Conservation (phyloP, 164 flowering plant genomes). For the Aristolochia contorta region DNA sequence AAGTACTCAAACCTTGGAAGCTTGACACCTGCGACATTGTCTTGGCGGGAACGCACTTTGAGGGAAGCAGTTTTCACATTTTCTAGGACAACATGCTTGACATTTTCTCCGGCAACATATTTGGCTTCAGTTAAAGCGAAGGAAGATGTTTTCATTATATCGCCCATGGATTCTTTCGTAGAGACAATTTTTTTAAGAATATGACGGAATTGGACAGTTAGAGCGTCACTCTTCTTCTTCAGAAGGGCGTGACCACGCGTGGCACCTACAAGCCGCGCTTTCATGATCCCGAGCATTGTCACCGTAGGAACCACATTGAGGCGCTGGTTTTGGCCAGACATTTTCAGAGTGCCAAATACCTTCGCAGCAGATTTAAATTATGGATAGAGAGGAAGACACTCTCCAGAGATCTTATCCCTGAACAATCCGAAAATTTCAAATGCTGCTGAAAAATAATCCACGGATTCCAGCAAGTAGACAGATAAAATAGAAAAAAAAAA, state of each 20-base stretch:
- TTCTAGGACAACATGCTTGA: constrained; percentile 83
- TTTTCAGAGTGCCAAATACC: constrained; percentile 14
- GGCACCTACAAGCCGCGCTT: constrained; percentile 90
- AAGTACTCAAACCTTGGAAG: constrained; percentile 85
- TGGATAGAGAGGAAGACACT: no score
- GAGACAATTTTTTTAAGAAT: constrained; percentile 84
- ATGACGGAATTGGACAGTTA: constrained; percentile 83
- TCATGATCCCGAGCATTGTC: constrained; percentile 80
- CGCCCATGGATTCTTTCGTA: constrained; percentile 90
- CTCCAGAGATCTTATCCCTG: no score
- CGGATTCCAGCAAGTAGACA: no score
- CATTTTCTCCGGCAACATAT: constrained; percentile 90
- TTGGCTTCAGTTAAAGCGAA: constrained; percentile 91
- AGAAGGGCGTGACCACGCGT: constrained; percentile 96
- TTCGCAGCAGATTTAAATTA: no score
- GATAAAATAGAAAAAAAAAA: no score
- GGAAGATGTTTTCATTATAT: constrained; percentile 73
- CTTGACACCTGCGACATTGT: constrained; percentile 93
- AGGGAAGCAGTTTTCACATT: constrained; percentile 68
- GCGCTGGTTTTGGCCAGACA: constrained; percentile 89
- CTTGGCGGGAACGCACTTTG: constrained; percentile 70
- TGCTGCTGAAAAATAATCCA: no score
- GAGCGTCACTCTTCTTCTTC: constrained; percentile 95
- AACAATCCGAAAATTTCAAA: no score
- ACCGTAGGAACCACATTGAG: constrained; percentile 93